Evolutionary conservation across 306 rosid species (phyloP).

Genomic region (Cucumis melo): DNA sequence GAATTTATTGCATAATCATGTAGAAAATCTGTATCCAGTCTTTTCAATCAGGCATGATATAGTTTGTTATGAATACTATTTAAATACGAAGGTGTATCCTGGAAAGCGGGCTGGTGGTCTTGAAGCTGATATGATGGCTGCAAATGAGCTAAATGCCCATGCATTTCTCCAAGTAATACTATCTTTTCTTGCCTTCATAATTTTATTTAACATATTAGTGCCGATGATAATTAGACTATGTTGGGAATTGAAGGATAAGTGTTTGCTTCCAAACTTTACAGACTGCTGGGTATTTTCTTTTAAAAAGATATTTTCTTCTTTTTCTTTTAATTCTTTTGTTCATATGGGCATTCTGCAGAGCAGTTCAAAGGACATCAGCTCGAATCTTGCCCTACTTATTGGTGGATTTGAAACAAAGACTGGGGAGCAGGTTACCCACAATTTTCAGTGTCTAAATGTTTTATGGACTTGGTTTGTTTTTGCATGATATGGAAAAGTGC

Average conservation of each 20-base stretch:
- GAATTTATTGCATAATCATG: background rate
- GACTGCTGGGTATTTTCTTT: no score
- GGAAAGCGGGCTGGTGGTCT: slow-evolving; percentile 74
- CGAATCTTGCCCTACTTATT: slow-evolving; percentile 50
- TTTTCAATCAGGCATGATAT: background rate
- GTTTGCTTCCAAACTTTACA: background rate
- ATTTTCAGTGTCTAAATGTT: background rate
- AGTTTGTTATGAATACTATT: slow-evolving; percentile 1
- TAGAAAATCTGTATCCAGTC: background rate
- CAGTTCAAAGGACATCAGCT: slow-evolving; percentile 37
- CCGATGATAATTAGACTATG: background rate
- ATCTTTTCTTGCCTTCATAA: background rate
- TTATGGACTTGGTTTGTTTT: background rate
- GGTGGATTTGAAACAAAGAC: slow-evolving; percentile 92
- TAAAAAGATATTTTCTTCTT: no score
- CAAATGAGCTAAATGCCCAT: slow-evolving; percentile 85
- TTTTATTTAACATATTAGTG: background rate
- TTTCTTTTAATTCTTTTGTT: background rate
- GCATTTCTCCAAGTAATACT: slow-evolving; percentile 58
- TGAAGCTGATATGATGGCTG: slow-evolving; percentile 93
- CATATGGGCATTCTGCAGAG: slow-evolving; percentile 27
- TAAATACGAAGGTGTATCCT: slow-evolving; percentile 65
- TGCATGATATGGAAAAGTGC: background rate
- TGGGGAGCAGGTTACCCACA: slow-evolving; percentile 70
- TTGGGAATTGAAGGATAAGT: background rate